Evolutionary conservation across 2,329 filamentous ascomycete genomes (phyloP).

Genomic region (Zelopaecilomyces penicillatus): DNA sequence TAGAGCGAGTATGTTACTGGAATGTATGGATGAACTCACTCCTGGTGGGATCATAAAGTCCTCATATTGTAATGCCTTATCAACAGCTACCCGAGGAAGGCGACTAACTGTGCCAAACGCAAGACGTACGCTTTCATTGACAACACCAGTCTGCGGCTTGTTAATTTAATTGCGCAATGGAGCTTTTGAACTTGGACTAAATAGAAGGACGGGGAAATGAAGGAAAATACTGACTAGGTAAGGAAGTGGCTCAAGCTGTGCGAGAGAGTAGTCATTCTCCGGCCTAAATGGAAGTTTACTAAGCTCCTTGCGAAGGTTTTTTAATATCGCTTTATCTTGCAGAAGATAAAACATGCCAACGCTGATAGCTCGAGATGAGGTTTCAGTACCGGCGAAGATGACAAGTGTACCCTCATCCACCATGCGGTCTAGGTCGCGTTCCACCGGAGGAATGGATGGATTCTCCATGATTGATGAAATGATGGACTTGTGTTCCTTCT

Average conservation of each 20-base stretch:
- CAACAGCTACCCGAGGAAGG: constrained; percentile 20
- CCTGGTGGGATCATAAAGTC: constrained; percentile 24
- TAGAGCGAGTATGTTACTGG: neutral
- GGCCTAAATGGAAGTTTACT: constrained; percentile 3
- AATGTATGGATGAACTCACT: constrained; percentile 12
- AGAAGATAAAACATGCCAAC: constrained; percentile 9
- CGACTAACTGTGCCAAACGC: constrained; percentile 9
- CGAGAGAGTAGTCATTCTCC: constrained; percentile 5
- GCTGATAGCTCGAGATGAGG: constrained; percentile 6
- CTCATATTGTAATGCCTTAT: constrained; percentile 20
- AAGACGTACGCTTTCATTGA: constrained; percentile 11
- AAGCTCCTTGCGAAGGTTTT: constrained; percentile 10
- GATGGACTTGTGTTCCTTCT: neutral
- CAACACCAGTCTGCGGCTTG: constrained; percentile 8
- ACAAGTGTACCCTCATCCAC: constrained; percentile 10
- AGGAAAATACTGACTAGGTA: constrained; percentile 8
- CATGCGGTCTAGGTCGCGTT: constrained; percentile 5
- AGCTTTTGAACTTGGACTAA: too few relatives aligned
- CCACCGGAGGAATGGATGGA: neutral
- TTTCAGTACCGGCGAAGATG: constrained; percentile 10
- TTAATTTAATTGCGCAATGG: too few relatives aligned
- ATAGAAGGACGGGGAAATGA: too few relatives aligned
- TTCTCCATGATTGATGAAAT: neutral
- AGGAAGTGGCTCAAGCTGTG: constrained; percentile 10
- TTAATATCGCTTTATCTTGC: constrained; percentile 1